phyloP scores from a whole-genome alignment of 2,329 filamentous ascomycete genomes.

The Pseudogymnoascus sp. region DNA sequence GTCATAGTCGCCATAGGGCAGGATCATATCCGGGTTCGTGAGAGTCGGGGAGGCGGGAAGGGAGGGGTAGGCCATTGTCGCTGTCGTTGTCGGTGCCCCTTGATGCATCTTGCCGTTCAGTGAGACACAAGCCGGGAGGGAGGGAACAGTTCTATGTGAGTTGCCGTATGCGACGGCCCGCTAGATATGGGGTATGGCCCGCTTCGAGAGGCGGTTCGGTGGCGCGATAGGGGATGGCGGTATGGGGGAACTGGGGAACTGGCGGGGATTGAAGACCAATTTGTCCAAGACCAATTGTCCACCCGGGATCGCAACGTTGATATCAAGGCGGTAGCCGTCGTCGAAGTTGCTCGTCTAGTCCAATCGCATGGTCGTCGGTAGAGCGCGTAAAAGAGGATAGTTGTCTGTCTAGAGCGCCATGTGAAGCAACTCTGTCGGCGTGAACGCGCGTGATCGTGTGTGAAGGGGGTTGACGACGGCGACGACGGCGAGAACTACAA shows the following conservation, averaged over 20 bases:
- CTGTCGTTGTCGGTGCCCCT: constrained; percentile 18
- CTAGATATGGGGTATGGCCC: background rate
- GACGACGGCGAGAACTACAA: background rate
- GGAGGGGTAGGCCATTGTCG: constrained; percentile 33
- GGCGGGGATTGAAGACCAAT: background rate
- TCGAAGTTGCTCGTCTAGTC: background rate
- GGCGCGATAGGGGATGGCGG: background rate
- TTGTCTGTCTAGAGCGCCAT: background rate
- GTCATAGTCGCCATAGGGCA: constrained; percentile 62
- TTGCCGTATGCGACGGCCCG: background rate
- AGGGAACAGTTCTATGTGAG: background rate
- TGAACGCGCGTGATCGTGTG: constrained; percentile 1
- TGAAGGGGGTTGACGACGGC: background rate
- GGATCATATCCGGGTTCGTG: constrained; percentile 90
- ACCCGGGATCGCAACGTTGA: background rate
- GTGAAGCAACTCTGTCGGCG: background rate
- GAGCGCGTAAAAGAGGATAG: background rate
- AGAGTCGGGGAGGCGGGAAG: constrained; percentile 71
- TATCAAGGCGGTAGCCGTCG: background rate
- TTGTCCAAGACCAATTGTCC: background rate
- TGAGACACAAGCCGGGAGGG: constrained; percentile 2
- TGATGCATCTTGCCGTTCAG: constrained; percentile 9
- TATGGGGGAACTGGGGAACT: background rate
- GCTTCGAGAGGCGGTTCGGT: background rate
- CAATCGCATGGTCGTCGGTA: background rate